Percentiles rank a stretch among this genome's conserved stretches.
Conservation (phyloP, 2,329 filamentous ascomycete genomes). For the Phialocephala sp. region DNA sequence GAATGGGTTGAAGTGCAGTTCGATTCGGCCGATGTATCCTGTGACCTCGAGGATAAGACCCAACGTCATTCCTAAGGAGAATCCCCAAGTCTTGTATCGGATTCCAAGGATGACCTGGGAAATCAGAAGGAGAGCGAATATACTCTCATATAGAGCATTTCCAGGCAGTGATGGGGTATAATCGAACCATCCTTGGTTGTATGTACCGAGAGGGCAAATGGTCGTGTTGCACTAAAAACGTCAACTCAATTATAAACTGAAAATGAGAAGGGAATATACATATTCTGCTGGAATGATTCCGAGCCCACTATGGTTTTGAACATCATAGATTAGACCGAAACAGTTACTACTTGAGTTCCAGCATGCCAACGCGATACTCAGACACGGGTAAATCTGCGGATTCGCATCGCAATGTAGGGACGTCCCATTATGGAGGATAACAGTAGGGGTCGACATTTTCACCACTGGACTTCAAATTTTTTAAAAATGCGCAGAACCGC, state of each 20-base stretch:
- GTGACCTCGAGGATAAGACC: slow-evolving; percentile 61
- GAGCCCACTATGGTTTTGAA: background rate
- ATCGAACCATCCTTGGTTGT: slow-evolving; percentile 20
- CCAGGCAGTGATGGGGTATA: slow-evolving; percentile 58
- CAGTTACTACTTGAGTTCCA: slow-evolving; percentile 6
- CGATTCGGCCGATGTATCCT: slow-evolving; percentile 62
- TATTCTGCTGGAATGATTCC: background rate
- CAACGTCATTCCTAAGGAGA: slow-evolving; percentile 55
- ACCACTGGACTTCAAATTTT: background rate
- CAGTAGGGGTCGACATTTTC: background rate
- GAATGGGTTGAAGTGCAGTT: slow-evolving; percentile 58
- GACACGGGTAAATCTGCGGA: background rate
- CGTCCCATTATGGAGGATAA: background rate
- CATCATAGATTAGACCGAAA: background rate
- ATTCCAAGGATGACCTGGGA: slow-evolving; percentile 56
- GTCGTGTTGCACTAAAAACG: background rate
- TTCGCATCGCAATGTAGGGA: background rate
- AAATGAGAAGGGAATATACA: background rate
- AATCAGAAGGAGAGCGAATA: slow-evolving; percentile 56
- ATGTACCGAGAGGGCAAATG: slow-evolving; percentile 28
- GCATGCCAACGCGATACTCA: background rate
- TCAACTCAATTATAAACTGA: background rate
- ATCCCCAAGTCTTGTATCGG: slow-evolving; percentile 61
- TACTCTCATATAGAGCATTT: slow-evolving; percentile 57
- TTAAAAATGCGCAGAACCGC: background rate